These are phyloP conservation scores for Quercus variabilis DNA, from an alignment of 306 rosid genomes.

Conservation along the genomic window DNA sequence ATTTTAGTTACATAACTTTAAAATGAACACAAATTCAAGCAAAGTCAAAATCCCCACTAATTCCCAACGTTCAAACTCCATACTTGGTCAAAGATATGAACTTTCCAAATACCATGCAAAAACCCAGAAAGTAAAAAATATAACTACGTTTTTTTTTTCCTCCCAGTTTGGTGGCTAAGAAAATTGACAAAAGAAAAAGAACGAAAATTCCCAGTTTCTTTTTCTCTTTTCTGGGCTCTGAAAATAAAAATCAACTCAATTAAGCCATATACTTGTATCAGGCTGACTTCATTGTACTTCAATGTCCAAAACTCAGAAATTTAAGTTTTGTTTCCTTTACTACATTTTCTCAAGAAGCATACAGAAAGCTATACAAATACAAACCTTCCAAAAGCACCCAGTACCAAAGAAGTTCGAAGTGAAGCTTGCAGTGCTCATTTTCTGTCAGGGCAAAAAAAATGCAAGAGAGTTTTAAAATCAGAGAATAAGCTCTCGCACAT, in stretches of 20 bases:
- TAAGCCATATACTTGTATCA: background rate
- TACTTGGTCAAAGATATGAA: background rate
- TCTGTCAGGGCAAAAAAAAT: background rate
- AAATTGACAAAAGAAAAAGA: background rate
- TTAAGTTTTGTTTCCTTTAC: background rate
- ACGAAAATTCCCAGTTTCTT: background rate
- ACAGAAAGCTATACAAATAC: constrained; percentile 4
- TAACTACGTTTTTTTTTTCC: background rate
- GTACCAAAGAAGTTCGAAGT: constrained; percentile 29
- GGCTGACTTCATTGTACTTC: background rate
- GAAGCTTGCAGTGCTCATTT: constrained; percentile 43
- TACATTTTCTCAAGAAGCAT: background rate
- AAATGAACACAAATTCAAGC: background rate
- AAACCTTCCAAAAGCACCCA: constrained; percentile 41
- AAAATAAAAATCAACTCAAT: background rate
- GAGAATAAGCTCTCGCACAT: background rate
- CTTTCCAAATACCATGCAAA: background rate
- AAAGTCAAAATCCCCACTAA: background rate
- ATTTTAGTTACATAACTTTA: background rate
- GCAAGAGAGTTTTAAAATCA: background rate
- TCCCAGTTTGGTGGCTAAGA: background rate
- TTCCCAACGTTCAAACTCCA: background rate
- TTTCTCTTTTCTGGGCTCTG: background rate
- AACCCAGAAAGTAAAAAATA: background rate
- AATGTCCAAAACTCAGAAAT: background rate